Evolutionary conservation across 257 asterid genomes (phyloP), one percentile per base, ranked within the genome.

Genomic region (Pogostemon cablin): DNA sequence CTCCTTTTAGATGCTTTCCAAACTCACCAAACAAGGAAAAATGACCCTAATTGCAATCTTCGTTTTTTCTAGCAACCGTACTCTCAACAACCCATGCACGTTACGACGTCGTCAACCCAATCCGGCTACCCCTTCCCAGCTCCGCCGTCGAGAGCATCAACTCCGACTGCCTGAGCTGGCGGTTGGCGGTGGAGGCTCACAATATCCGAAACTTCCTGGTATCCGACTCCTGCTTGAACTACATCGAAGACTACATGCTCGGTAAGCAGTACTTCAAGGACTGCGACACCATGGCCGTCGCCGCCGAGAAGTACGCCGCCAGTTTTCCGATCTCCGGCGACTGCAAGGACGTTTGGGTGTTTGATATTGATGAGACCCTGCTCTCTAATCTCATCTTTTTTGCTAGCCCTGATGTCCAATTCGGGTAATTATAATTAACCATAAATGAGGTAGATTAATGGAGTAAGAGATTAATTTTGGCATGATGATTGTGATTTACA

Each of bases 81-180:
- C 20, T 70, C 9, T 68, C 77, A 55, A 53, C 62, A 2, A 69
- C 70, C 71, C 20, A 49, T 46, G 80, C 71, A 61, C 17, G 61
- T 3, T 6, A 11, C 35, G 9, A 11, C 32, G 54, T 38, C 35
- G 3, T 12, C 44, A n/a, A 65, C 54, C 72, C 58, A 53, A 56
- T 83, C 73, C 86, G 74, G 67, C 80, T n/a, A 12, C 82, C 81
- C 69, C 64, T 78, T 38, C 90, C 83, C 34, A 56, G 68, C 10
- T 65, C 82, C 3, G 82, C 79, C 43, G 34, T 67, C 12, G 68
- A 62, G 25, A 20, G 25, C 25, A 20, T 20, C 25, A 20, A 20
- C 25, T 20, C 25, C 20, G 58, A 85, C 78, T 87, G 93, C 81
- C 80, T 74, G 47, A 83, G 87, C 73, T 87, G 90, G 93, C 86